Evolutionary conservation across 2,329 filamentous ascomycete genomes (phyloP).

Genomic region (Lecanicillium sp.): DNA sequence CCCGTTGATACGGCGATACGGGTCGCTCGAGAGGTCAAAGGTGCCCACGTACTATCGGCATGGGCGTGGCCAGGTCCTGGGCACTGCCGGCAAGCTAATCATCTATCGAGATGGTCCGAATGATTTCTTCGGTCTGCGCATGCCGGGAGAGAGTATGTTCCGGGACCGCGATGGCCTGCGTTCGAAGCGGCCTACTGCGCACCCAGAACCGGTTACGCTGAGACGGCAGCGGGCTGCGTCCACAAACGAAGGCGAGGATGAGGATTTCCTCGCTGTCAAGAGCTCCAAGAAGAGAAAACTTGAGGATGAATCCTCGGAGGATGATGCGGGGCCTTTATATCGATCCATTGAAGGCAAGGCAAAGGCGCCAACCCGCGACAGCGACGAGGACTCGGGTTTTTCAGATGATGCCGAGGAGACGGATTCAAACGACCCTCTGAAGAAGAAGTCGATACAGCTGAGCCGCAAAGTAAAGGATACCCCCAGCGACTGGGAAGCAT

Average conservation of each 20-base stretch:
- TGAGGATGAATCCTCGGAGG: slow-evolving; percentile 35
- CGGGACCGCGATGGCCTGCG: slow-evolving; percentile 16
- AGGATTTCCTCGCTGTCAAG: slow-evolving; percentile 45
- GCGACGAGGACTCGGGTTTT: slow-evolving; percentile 41
- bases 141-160: slow-evolving; percentile 34
- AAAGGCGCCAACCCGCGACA: slow-evolving; percentile 44
- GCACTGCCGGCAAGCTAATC: slow-evolving; percentile 50
- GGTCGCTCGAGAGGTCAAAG: slow-evolving; percentile 63
- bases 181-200: slow-evolving; percentile 23
- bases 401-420: slow-evolving; percentile 28
- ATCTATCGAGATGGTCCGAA: slow-evolving; percentile 61
- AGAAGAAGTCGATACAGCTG: slow-evolving; percentile 54
- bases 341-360: slow-evolving; percentile 60
- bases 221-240: slow-evolving; percentile 22
- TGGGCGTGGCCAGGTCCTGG: slow-evolving; percentile 66
- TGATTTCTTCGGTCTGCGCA: slow-evolving; percentile 47
- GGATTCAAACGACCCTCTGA: slow-evolving; percentile 39
- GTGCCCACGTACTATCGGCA: slow-evolving; percentile 65
- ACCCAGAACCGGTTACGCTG: slow-evolving; percentile 35
- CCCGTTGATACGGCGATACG: slow-evolving; percentile 66
- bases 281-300: slow-evolving; percentile 38
- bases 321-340: slow-evolving; percentile 50
- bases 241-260: slow-evolving; percentile 22
- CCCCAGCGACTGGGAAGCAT: slow-evolving; percentile 63
- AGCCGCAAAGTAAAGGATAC: slow-evolving; percentile 56